Evolutionary conservation across 306 rosid genomes (phyloP).

Genomic region (Fragaria vesca): DNA sequence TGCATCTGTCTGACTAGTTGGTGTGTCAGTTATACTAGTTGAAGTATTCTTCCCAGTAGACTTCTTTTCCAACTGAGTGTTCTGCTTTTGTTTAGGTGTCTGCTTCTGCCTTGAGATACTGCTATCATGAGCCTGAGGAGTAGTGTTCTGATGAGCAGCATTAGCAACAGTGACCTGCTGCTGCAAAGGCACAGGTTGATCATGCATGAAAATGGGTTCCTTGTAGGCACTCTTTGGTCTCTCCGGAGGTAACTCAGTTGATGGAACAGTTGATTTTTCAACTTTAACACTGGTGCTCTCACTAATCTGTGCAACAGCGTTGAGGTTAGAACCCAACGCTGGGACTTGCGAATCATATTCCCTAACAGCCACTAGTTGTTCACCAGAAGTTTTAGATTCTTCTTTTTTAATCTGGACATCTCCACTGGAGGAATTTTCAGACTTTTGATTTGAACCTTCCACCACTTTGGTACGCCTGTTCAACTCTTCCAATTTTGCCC

Average conservation of each 20-base stretch:
- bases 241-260: conserved; percentile 35
- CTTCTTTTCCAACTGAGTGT: conserved; percentile 39
- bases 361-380: conserved; percentile 23
- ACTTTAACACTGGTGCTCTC: conserved; percentile 31
- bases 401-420: conserved; percentile 46
- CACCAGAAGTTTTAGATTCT: conserved; percentile 44
- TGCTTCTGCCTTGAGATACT: conserved; percentile 59
- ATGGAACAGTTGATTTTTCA: conserved; percentile 37
- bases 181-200: conserved; percentile 40
- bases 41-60: conserved; percentile 43
- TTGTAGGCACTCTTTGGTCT: conserved; percentile 27
- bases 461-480: conserved; percentile 49
- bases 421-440: conserved; percentile 42
- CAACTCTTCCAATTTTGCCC: conserved; percentile 77
- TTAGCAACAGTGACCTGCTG: conserved; percentile 47
- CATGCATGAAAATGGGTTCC: conserved; percentile 40
- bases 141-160: conserved; percentile 27
- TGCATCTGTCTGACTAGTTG: conserved; percentile 38
- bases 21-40: conserved; percentile 26
- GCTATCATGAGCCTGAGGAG: conserved; percentile 46
- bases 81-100: conserved; percentile 62
- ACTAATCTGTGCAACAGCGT: conserved; percentile 30
- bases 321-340: conserved; percentile 31
- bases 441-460: conserved; percentile 44
- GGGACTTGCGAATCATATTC: conserved; percentile 34